Base-by-base conservation (phyloP, 116 monocot species). In the Cymodocea nodosa region DNA sequence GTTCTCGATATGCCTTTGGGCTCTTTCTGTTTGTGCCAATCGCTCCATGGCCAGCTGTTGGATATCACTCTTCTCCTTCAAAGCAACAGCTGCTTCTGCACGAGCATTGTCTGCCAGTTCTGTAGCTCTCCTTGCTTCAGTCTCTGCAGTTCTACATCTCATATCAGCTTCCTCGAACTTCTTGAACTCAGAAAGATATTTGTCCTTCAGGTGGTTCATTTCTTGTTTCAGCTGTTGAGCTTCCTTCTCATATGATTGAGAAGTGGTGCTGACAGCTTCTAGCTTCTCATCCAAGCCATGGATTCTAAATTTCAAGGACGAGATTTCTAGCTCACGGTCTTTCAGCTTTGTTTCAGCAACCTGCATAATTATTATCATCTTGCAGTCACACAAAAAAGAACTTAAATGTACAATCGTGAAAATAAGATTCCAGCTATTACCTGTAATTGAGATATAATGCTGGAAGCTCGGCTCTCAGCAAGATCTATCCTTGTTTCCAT, bases 201-300 rank as follows among this genome's bases (percentile, higher is more conserved):
- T 97, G 50, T 97, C 91, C 73, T 84, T 75, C 55, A 97, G 78
- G 68, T 91, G 83, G 10, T 67, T 76, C 68, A 81, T 88, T 66
- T 91, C 88, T 73, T 97, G 91, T 70, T 97, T 85, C 36, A 97
- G 62, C 9, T 85, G 78, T 76, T 59, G 79, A 18, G 68, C 74
- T 69, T 97, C 87, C 51, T 72, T 83, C 65, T 85, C 87, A 68
- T 76, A 68, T 35, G 79, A 83, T 52, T 82, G 77, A 57, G 77
- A 71, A 56, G 73, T 82, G 3, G 68, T 58, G 65, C 64, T 87
- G 11, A 73, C 25, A 68, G 24, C 61, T 24, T 85, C 80, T 30
- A 97, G 57, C 56, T 76, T 81, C 56, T 79, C 70, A 59, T 50
- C 75, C 44, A 84, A 52, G 4, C 69, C 69, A 36, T 76, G 78